These are phyloP conservation scores for Neonothopanus nambi DNA, from an alignment of 1,284 basidiomycete genomes.

Conservation along the genomic window DNA sequence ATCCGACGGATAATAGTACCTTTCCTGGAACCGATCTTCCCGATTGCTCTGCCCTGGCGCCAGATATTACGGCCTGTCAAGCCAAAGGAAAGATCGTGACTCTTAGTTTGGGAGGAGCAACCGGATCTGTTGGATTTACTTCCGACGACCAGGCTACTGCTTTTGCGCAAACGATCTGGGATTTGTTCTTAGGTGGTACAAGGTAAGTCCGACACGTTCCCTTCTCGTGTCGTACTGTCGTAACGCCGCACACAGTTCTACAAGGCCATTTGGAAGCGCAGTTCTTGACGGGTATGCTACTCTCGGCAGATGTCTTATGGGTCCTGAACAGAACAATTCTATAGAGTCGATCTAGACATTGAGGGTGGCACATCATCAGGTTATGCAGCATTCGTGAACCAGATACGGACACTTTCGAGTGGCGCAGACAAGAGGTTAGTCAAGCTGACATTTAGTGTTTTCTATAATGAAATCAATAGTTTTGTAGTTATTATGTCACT, in stretches of 20 bases:
- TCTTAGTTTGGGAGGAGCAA: conserved; percentile 36
- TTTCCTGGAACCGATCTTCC: conserved; percentile 60
- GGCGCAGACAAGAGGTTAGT: conserved; percentile 54
- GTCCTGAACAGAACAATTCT: not conserved
- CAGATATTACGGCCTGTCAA: conserved; percentile 60
- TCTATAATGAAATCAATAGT: not conserved
- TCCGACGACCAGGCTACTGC: conserved; percentile 51
- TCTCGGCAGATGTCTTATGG: not conserved
- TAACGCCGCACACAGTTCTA: conserved; percentile 49
- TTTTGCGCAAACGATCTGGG: conserved; percentile 64
- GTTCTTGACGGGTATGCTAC: conserved; percentile 59
- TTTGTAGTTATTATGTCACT: conserved; percentile 55
- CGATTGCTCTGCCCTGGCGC: conserved; percentile 52
- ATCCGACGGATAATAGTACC: conserved; percentile 50
- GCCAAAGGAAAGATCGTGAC: conserved; percentile 64
- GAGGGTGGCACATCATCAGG: conserved; percentile 57
- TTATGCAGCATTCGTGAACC: conserved; percentile 60
- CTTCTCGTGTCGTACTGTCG: conserved; percentile 36
- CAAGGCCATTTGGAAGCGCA: conserved; percentile 61
- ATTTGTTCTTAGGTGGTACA: conserved; percentile 55
- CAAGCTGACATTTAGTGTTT: not conserved
- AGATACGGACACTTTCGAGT: conserved; percentile 50
- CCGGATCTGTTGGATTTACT: conserved; percentile 54
- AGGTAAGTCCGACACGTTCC: conserved; percentile 32
- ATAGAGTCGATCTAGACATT: conserved; percentile 66